These are phyloP conservation scores for Murraya paniculata DNA, from an alignment of 345 rosid species.

Conservation along the genomic window DNA sequence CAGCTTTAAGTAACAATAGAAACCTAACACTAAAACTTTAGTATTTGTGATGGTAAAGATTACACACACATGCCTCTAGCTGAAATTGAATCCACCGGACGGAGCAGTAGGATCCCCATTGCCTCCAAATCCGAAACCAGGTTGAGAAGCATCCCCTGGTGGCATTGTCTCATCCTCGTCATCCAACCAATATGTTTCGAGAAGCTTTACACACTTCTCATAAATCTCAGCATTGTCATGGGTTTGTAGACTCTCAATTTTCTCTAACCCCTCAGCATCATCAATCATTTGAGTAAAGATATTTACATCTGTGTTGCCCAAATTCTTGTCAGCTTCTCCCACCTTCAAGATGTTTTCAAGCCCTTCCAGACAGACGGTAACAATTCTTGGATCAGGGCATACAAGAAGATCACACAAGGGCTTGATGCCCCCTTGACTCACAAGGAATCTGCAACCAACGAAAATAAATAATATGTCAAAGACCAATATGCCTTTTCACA, in stretches of 20 bases:
- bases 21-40: background rate
- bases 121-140: constrained; percentile 51
- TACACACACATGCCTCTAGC: constrained; percentile 36
- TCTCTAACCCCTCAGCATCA: constrained; percentile 59
- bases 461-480: background rate
- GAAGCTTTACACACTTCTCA: constrained; percentile 62
- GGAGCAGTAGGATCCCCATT: constrained; percentile 47
- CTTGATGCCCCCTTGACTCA: constrained; percentile 52
- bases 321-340: constrained; percentile 48
- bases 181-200: constrained; percentile 59
- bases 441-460: constrained; percentile 31
- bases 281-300: constrained; percentile 55
- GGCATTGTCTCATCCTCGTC: constrained; percentile 59
- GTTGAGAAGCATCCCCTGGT: constrained; percentile 46
- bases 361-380: constrained; percentile 56
- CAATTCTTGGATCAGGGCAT: constrained; percentile 62
- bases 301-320: constrained; percentile 40
- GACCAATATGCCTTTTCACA: background rate
- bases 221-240: constrained; percentile 62
- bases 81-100: constrained; percentile 67
- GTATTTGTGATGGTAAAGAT: background rate
- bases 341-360: constrained; percentile 59
- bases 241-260: constrained; percentile 54
- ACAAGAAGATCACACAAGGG: constrained; percentile 57
- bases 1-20: background rate